Percentiles rank a stretch among this genome's conserved stretches.
These are phyloP conservation scores for Anthracocystis panici-leucophaei DNA, from an alignment of 1,284 basidiomycete species.

Conservation along the genomic window DNA sequence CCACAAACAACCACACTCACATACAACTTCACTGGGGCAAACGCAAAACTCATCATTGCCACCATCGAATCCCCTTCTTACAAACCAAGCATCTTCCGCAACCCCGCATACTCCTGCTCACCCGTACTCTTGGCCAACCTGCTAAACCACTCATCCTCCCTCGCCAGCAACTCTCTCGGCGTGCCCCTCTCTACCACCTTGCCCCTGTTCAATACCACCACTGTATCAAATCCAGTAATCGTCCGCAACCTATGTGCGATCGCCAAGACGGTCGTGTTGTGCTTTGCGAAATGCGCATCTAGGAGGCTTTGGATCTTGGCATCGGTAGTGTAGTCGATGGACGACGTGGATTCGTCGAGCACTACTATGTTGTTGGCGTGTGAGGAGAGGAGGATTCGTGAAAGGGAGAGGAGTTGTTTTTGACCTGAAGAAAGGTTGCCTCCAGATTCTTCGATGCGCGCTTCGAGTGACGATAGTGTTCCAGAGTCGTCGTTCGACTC, in stretches of 20 bases:
- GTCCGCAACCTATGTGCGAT: slow-evolving; percentile 81
- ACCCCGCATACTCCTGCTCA: slow-evolving; percentile 23
- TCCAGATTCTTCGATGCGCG: slow-evolving; percentile 66
- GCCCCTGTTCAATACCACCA: slow-evolving; percentile 82
- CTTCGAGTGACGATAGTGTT: slow-evolving; percentile 60
- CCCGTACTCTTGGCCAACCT: slow-evolving; percentile 71
- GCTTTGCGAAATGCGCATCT: slow-evolving; percentile 77
- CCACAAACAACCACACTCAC: too few relatives aligned
- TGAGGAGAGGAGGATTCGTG: slow-evolving; percentile 65
- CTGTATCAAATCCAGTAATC: slow-evolving; percentile 82
- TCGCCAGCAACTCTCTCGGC: slow-evolving; percentile 75
- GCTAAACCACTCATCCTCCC: slow-evolving; percentile 75
- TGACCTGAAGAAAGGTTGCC: slow-evolving; percentile 68
- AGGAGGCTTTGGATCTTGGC: slow-evolving; percentile 86
- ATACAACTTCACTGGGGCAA: too few relatives aligned
- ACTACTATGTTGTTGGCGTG: slow-evolving; percentile 46
- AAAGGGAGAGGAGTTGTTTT: slow-evolving; percentile 68
- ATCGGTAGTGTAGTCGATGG: slow-evolving; percentile 81
- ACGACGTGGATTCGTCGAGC: slow-evolving; percentile 80
- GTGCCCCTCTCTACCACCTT: slow-evolving; percentile 79
- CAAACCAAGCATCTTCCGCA: slow-evolving; percentile 17
- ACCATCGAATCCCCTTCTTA: too few relatives aligned
- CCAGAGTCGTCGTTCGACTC: slow-evolving; percentile 32
- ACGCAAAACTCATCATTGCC: too few relatives aligned
- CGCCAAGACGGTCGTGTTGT: slow-evolving; percentile 80